Base-by-base conservation (phyloP, 148 eudicot species). In the Oxyria digyna region DNA sequence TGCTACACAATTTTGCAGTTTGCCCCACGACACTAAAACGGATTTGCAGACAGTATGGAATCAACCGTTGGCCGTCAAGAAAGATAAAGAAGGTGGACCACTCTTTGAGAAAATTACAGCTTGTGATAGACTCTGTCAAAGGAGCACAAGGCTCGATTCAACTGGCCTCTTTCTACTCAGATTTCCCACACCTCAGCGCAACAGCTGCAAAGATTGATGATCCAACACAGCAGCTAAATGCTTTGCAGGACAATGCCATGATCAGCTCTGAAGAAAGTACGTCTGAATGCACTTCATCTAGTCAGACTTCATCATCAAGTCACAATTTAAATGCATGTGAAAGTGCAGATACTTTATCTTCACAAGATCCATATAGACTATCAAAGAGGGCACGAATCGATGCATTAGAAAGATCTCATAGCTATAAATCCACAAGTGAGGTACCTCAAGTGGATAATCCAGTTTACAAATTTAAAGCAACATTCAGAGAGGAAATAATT, bases 11-110 rank as follows among this genome's bases (percentile, higher is more conserved):
- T 54, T 67, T 71, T 83, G 81, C 80, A 93, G 98, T 93, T 74
- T 89, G 98, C 76, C 96, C 96, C 6, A 89, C 98, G n/a, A 93
- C 98, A 35, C 77, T 93, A 83, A 93, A 93, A 79, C 84, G 98
- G 78, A 93, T 93, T 75, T 93, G 98, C 75, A 85, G 98, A 72
- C 95, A 93, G 69, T 91, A 87, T 18, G 96, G 98, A 32, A 93
- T 93, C 59, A 81, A 84, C 35, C 79, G 98, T 67, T 93, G 98
- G 98, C 98, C 98, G 68, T 93, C 98, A 21, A 72, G 96, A 71
- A 93, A 93, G 89, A 86, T 89, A 77, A 89, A 89, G 84, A 93
- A 93, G 76, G 96, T 89, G 42, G 91, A 86, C 15, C 96, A 91
- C 78, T 91, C 97, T 1, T 74, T 91, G 38, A 83, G 68, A 78